Base-by-base conservation (phyloP, 495 filamentous ascomycete genomes). In the Apodospora peruviana region DNA sequence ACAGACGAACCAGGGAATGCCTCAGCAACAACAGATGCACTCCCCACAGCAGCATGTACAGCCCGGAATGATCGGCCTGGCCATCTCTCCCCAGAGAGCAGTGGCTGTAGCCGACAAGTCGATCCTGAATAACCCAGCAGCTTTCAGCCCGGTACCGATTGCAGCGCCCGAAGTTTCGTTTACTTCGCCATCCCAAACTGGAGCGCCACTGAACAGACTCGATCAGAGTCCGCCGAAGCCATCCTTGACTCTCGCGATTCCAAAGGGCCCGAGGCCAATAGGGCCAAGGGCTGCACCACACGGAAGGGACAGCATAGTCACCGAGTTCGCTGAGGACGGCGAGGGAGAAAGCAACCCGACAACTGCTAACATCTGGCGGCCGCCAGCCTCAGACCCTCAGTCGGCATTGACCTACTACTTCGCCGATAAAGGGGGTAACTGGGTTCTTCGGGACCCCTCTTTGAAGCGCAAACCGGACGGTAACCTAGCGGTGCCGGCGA, bases 241-340 rank as follows among this genome's bases (percentile, higher is more conserved):
- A 40, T 39, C 52, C 14, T 48, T 71, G 47, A 63, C 63, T 2
- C 52, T 70, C 22, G 49, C 59, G 21, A 72, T 72, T 19, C 62
- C 62, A 8, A 40, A 40, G 7, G 32, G 40, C 45, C 55, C 36
- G 36, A 2, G 7, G 25, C 14, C 16, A 50, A 40, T 32, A 40
- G n/a, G 29, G 14, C 34, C 27, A n/a, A 43, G 36, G 29, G 39
- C 47, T 16, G 45, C 50, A 12, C 29, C 55, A 22, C 56, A 53
- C 53, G 40, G 55, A 44, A 52, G 67, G 22, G 60, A 70, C 9
- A 75, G 73, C 52, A 53, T 70, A 19, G 53, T 72, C 10, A 72
- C 75, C 16, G 72, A 74, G 37, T 71, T 72, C 55, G 74, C 73
- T 7, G 75, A 69, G 40, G 74, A 76, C 50, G 70, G 66, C 10